A percentile compares a stretch with the other conserved stretches of the same genome.
Evolutionary conservation across 1,284 basidiomycete species (phyloP).

Genomic region (Microbotryomycetes sp.): DNA sequence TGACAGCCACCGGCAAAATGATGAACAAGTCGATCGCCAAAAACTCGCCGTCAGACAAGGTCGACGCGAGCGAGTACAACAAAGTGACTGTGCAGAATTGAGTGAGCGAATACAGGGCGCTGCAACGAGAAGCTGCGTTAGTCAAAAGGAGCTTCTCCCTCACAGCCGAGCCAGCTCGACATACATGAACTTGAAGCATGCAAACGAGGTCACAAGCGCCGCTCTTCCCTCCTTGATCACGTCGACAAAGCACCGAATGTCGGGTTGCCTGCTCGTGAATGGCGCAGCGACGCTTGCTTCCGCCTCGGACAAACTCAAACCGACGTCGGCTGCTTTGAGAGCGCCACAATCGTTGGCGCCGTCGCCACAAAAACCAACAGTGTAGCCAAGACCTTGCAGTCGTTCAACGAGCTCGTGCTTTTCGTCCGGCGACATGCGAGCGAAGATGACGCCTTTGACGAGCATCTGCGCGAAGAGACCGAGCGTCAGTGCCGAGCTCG

Average conservation of each 20-base stretch:
- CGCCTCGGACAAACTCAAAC: constrained; percentile 92
- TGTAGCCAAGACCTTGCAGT: constrained; percentile 86
- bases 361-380: constrained; percentile 96
- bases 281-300: constrained; percentile 99
- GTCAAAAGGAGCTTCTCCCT: too few relatives aligned
- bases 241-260: constrained; percentile 93
- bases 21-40: constrained; percentile 96
- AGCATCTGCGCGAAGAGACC: constrained; percentile 63
- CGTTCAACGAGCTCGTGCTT: constrained; percentile 98
- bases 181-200: constrained; percentile 98
- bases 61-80: constrained; percentile 92
- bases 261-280: constrained; percentile 87
- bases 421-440: constrained; percentile 98
- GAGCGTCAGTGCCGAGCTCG: not conserved
- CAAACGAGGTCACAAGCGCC: constrained; percentile 94
- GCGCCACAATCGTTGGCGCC: constrained; percentile 99
- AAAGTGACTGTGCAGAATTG: constrained; percentile 78
- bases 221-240: constrained; percentile 88
- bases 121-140: constrained; percentile 41
- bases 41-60: constrained; percentile 77
- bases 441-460: constrained; percentile 95
- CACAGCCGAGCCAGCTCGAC: constrained; percentile 41
- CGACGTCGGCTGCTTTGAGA: constrained; percentile 96
- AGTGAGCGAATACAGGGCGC: constrained; percentile 84
- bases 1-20: constrained; percentile 91